Conservation (phyloP, 495 filamentous ascomycete species). For the Delitschia confertaspora region DNA sequence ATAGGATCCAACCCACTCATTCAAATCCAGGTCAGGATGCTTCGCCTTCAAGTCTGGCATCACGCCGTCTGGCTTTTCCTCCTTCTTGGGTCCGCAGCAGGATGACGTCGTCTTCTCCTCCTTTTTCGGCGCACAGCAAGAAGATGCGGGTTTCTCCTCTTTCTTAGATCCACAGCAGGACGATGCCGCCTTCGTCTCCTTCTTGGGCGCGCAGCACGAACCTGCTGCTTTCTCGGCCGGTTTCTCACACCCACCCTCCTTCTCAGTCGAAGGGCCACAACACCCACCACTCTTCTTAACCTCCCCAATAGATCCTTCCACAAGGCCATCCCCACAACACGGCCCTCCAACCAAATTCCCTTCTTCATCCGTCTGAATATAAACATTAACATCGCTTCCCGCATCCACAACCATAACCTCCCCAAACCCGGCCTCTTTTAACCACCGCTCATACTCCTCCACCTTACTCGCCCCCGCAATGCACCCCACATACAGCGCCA, state of each 20-base stretch:
- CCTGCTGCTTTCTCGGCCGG: background rate
- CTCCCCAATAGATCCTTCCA: no score
- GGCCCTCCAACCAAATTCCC: background rate
- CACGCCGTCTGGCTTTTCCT: conserved; percentile 2
- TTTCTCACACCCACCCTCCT: background rate
- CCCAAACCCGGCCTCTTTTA: conserved; percentile 47
- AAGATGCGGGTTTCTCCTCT: no score
- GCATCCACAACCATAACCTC: conserved; percentile 48
- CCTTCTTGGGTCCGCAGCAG: background rate
- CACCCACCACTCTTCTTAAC: background rate
- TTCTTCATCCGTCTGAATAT: conserved; percentile 35
- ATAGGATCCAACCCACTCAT: conserved; percentile 43
- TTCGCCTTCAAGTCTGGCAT: conserved; percentile 2
- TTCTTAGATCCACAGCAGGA: background rate
- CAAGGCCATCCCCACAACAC: background rate
- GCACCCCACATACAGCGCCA: conserved; percentile 53
- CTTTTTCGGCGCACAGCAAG: conserved; percentile 18
- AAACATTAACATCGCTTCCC: conserved; percentile 50
- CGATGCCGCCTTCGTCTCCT: background rate
- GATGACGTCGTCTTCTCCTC: background rate
- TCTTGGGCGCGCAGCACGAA: background rate
- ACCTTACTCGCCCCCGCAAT: conserved; percentile 50
- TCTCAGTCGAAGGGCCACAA: background rate
- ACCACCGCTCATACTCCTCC: conserved; percentile 47
- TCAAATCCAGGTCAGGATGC: conserved; percentile 36